Conservation (phyloP, 352 stramenopile genomes). For the Phytophthora cactorum region DNA sequence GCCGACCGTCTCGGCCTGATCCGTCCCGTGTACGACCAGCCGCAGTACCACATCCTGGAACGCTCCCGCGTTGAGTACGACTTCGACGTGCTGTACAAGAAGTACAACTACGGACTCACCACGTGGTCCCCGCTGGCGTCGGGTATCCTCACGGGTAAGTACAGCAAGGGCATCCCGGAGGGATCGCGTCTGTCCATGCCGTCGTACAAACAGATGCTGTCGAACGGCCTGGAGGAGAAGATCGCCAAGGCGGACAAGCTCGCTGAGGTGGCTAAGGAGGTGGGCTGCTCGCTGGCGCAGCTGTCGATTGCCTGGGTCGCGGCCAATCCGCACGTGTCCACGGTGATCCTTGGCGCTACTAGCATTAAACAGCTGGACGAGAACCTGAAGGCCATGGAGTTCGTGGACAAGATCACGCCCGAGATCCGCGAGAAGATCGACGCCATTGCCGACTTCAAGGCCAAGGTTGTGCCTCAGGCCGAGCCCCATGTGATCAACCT, state of each 20-base stretch:
- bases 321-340: constrained; percentile 66
- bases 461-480: constrained; percentile 36
- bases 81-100: constrained; percentile 72
- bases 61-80: constrained; percentile 74
- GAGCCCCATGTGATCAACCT: constrained; percentile 43
- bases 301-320: constrained; percentile 66
- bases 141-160: constrained; percentile 82
- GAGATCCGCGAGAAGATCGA: constrained; percentile 76
- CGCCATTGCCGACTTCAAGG: constrained; percentile 59
- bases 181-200: constrained; percentile 65
- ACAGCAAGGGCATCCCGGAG: constrained; percentile 79
- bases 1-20: constrained; percentile 49
- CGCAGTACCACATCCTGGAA: constrained; percentile 80
- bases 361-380: constrained; percentile 75
- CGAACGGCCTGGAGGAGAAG: constrained; percentile 56
- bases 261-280: constrained; percentile 59
- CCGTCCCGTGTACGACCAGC: constrained; percentile 60
- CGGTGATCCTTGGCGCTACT: constrained; percentile 66
- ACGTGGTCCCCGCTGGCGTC: constrained; percentile 76
- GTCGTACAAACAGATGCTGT: constrained; percentile 56
- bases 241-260: constrained; percentile 54
- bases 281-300: constrained; percentile 66
- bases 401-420: constrained; percentile 73
- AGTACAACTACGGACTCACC: constrained; percentile 77
- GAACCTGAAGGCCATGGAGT: constrained; percentile 72